phyloP scores from a whole-genome alignment of 2,329 filamentous ascomycete species.

The Fusarium sp. region DNA sequence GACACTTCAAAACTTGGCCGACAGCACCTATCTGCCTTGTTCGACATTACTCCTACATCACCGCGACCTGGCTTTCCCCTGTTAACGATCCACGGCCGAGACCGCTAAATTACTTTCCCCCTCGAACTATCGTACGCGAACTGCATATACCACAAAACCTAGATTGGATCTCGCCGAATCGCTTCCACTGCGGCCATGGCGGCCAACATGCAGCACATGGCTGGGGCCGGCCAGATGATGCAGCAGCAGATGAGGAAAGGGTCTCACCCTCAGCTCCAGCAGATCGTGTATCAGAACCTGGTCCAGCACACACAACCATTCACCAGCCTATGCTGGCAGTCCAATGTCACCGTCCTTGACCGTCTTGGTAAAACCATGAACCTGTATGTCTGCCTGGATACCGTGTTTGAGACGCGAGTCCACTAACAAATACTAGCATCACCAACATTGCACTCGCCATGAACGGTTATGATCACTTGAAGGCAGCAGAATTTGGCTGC shows the following conservation, averaged over 20 bases:
- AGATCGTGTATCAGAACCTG: conserved; percentile 56
- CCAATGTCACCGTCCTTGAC: conserved; percentile 52
- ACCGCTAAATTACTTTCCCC: conserved; percentile 1
- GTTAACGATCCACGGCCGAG: neutral
- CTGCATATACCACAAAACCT: conserved; percentile 14
- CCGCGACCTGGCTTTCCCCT: conserved; percentile 2
- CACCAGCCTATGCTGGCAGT: conserved; percentile 55
- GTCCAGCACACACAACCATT: conserved; percentile 49
- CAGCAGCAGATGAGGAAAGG: conserved; percentile 56
- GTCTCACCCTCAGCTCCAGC: conserved; percentile 49
- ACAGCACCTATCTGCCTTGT: conserved; percentile 9
- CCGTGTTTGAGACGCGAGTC: neutral
- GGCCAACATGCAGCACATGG: conserved; percentile 71
- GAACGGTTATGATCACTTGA: conserved; percentile 54
- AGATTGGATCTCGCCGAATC: conserved; percentile 37
- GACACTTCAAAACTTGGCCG: conserved; percentile 6
- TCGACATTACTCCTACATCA: conserved; percentile 9
- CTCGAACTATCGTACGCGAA: conserved; percentile 7
- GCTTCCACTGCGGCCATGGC: conserved; percentile 64
- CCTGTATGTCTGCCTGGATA: conserved; percentile 51
- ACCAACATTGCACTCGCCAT: conserved; percentile 63
- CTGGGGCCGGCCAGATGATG: conserved; percentile 59
- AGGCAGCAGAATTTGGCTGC: conserved; percentile 57
- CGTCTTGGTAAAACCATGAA: conserved; percentile 58
- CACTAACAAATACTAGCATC: conserved; percentile 54